A percentile compares a stretch with the other conserved stretches of the same genome.
phyloP scores from a whole-genome alignment of 495 filamentous ascomycete genomes.

The Hapsidospora chrysogenum region DNA sequence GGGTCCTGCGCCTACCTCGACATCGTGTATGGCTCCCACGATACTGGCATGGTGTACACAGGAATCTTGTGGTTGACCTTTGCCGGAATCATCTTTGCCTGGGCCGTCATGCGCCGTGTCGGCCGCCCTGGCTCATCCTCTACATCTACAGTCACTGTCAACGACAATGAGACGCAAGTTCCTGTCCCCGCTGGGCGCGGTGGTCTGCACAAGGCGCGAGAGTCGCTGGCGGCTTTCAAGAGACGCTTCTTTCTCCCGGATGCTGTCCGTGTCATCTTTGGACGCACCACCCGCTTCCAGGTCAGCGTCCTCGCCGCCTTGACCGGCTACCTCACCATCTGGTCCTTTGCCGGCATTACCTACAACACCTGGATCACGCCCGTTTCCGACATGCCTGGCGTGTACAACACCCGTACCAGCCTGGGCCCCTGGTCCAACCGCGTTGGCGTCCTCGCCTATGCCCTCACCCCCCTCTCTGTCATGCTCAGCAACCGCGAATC shows the following conservation, averaged over 20 bases:
- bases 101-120: conserved; percentile 18
- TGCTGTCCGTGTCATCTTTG: conserved; percentile 16
- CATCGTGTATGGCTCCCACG: conserved; percentile 41
- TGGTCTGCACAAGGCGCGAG: conserved; percentile 15
- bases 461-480: conserved; percentile 45
- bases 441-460: conserved; percentile 47
- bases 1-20: conserved; percentile 50
- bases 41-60: conserved; percentile 40
- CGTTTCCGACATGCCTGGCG: conserved; percentile 22
- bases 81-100: conserved; percentile 30
- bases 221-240: conserved; percentile 10
- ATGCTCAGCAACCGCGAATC: conserved; percentile 42
- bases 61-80: conserved; percentile 44
- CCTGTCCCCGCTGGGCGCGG: conserved; percentile 11
- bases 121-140: conserved; percentile 8
- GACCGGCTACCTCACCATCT: conserved; percentile 37
- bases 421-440: conserved; percentile 46
- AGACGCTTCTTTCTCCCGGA: conserved; percentile 30
- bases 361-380: conserved; percentile 46
- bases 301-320: conserved; percentile 26
- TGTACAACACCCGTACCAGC: conserved; percentile 38
- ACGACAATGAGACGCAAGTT: conserved; percentile 4
- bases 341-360: conserved; percentile 42
- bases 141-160: conserved; percentile 6
- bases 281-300: conserved; percentile 23